Base-by-base conservation (phyloP, 306 rosid genomes). In the Vigna trinervia region DNA sequence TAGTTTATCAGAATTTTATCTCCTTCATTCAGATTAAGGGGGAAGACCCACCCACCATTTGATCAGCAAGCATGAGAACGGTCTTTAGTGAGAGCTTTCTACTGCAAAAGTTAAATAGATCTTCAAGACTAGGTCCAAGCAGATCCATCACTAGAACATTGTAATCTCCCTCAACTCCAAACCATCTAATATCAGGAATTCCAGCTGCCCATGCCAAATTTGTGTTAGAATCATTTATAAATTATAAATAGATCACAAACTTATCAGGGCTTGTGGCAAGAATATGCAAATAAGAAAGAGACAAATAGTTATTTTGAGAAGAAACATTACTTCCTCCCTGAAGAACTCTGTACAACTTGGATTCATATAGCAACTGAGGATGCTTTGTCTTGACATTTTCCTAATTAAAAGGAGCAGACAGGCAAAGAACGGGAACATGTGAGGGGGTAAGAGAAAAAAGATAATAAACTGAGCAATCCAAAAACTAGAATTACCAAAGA, bases 91-190 rank as follows among this genome's bases (percentile, higher is more conserved):
- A 93, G 71, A 93, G 91, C 73, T 93, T 90, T 84, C 97, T 87
- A 73, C 92, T 90, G 78, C 97, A 90, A 83, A 93, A 93, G 85
- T 93, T 93, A 78, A 93, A 90, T 32, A 93, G 89, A 85, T 93
- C 96, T 84, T 93, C 97, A 66, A 93, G 97, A 84, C 97, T 93
- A 52, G 97, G 97, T 64, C 97, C 97, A 61, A 93, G 97, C 46
- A 93, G 88, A 89, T 93, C 97, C 89, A 93, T 93, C 32, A 93
- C 97, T 38, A 93, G 82, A 41, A 93, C 97, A 78, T 93, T 93
- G 75, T 93, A 93, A 26, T 90, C 97, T 54, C 96, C 97, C 80
- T 93, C 97, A 15, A 89, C 96, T 77, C 97, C 97, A 73, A 90
- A 93, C 97, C 97, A 93, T 84, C 84, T 86, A 38, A 93, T 87